Conservation (phyloP, 2,329 filamentous ascomycete species). For the Rugonectria rugulosa region DNA sequence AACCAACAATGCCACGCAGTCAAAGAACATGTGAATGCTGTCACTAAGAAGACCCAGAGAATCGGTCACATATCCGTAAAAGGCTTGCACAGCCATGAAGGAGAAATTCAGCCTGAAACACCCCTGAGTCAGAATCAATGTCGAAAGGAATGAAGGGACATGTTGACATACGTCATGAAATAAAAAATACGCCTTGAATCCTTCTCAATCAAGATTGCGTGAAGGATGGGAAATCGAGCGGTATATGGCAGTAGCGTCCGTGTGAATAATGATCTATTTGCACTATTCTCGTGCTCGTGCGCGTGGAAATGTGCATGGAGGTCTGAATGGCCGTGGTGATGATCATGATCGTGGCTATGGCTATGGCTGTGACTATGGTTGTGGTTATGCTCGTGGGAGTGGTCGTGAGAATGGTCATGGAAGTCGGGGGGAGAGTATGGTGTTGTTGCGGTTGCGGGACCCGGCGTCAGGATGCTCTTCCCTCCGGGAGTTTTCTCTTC, state of each 20-base stretch:
- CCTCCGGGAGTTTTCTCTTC: slow-evolving; percentile 51
- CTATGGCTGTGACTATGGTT: slow-evolving; percentile 38
- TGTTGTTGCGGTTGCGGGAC: slow-evolving; percentile 37
- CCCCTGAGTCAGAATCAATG: slow-evolving; percentile 22
- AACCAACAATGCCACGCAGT: slow-evolving; percentile 90
- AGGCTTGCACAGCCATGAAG: slow-evolving; percentile 94
- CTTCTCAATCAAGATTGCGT: slow-evolving; percentile 87
- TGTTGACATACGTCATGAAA: slow-evolving; percentile 79
- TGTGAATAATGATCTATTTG: slow-evolving; percentile 73
- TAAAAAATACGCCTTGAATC: slow-evolving; percentile 97
- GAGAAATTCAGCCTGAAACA: slow-evolving; percentile 79
- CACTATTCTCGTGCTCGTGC: slow-evolving; percentile 50
- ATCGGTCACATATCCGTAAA: slow-evolving; percentile 92
- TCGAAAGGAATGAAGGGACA: slow-evolving; percentile 2
- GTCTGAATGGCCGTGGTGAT: slow-evolving; percentile 33
- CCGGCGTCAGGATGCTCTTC: slow-evolving; percentile 48
- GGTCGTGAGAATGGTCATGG: slow-evolving; percentile 37
- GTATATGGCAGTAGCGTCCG: slow-evolving; percentile 74
- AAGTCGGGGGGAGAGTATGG: slow-evolving; percentile 43
- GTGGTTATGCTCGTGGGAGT: slow-evolving; percentile 38
- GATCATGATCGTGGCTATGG: slow-evolving; percentile 26
- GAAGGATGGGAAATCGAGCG: slow-evolving; percentile 76
- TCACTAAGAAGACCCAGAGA: slow-evolving; percentile 95
- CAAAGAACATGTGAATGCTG: slow-evolving; percentile 99
- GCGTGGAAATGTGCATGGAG: slow-evolving; percentile 39